Evolutionary conservation across 371 early-diverging fungal species (phyloP).

Genomic region (Rhizopus microsporus): DNA sequence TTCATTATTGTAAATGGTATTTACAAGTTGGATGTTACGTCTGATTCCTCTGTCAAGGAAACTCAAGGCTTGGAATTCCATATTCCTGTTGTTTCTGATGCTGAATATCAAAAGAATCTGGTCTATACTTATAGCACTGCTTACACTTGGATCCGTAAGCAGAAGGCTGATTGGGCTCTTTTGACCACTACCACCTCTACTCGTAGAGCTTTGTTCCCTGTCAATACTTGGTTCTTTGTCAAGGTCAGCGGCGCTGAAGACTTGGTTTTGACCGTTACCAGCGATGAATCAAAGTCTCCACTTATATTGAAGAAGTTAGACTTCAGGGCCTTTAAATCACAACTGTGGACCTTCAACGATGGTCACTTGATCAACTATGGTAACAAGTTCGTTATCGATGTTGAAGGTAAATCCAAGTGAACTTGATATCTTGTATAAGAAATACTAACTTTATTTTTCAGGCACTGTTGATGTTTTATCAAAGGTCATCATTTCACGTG

Average conservation of each 20-base stretch:
- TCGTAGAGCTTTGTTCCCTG: slow-evolving; percentile 42
- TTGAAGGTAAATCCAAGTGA: slow-evolving; percentile 29
- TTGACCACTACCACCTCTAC: slow-evolving; percentile 19
- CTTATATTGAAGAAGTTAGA: slow-evolving; percentile 33
- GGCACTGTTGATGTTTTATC: slow-evolving; percentile 24
- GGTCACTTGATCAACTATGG: slow-evolving; percentile 58
- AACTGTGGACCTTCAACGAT: slow-evolving; percentile 57
- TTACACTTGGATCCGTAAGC: slow-evolving; percentile 26
- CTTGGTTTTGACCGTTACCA: slow-evolving; percentile 31
- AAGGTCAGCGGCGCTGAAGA: slow-evolving; percentile 32
- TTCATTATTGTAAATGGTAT: slow-evolving; percentile 20
- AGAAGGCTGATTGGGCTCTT: slow-evolving; percentile 22
- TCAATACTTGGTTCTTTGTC: slow-evolving; percentile 43
- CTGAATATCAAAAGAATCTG: slow-evolving; percentile 23
- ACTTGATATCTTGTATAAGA: background rate
- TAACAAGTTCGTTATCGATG: slow-evolving; percentile 41
- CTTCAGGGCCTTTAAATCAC: slow-evolving; percentile 33
- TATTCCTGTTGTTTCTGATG: slow-evolving; percentile 33
- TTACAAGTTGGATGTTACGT: slow-evolving; percentile 20
- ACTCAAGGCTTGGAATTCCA: slow-evolving; percentile 32
- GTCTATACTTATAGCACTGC: slow-evolving; percentile 20
- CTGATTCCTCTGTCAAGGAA: slow-evolving; percentile 21
- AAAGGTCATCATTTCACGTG: slow-evolving; percentile 21
- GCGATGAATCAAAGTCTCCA: slow-evolving; percentile 15
- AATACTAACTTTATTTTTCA: slow-evolving; percentile 1